phyloP scores from a whole-genome alignment of 345 rosid genomes.

The Euphorbia lathyris region DNA sequence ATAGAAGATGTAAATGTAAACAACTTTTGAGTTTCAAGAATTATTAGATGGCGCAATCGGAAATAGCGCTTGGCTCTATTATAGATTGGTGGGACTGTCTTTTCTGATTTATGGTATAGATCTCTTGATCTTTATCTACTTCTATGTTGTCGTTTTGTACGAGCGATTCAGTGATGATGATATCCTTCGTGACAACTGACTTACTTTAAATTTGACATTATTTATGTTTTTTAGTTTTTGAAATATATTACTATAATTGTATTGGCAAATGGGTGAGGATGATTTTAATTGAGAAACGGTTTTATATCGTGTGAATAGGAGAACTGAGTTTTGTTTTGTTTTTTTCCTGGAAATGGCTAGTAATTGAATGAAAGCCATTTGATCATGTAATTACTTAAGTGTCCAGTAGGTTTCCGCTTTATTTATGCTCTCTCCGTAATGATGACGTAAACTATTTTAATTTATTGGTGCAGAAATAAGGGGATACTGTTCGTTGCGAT shows the following conservation, averaged over 20 bases:
- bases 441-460: conserved; percentile 10
- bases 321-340: neutral
- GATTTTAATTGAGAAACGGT: neutral
- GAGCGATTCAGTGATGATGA: neutral
- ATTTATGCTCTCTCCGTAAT: conserved; percentile 2
- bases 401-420: conserved; percentile 21
- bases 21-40: too few relatives aligned
- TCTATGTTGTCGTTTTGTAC: neutral
- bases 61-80: neutral
- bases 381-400: conserved; percentile 24
- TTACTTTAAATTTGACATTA: neutral
- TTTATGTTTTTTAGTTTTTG: neutral
- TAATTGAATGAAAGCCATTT: conserved; percentile 2
- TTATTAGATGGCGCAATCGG: neutral
- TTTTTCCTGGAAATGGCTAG: conserved; percentile 2
- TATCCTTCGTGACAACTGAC: neutral
- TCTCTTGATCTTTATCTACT: neutral
- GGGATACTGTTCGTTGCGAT: conserved; percentile 77
- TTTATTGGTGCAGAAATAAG: conserved; percentile 58
- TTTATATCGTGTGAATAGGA: neutral
- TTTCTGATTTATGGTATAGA: neutral
- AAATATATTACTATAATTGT: neutral
- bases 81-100: neutral
- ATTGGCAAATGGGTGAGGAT: neutral
- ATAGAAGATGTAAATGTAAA: neutral